Conservation (phyloP, 257 asterid species). For the Solanum etuberosum region DNA sequence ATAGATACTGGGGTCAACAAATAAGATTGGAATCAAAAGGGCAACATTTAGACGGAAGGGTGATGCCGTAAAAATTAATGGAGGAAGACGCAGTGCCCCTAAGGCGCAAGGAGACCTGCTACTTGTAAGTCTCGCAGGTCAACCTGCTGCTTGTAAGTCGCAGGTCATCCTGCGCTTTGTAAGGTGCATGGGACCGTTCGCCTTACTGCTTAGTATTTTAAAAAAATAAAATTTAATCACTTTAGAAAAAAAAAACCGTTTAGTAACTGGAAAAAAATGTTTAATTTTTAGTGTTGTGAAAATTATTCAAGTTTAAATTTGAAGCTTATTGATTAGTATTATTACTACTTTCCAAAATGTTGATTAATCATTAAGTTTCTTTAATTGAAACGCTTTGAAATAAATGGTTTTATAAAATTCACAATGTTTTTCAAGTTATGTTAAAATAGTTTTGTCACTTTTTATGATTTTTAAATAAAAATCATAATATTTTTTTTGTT, state of each 20-base stretch:
- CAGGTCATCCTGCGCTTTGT: background rate
- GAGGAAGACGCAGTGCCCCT: no score
- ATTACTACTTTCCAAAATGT: no score
- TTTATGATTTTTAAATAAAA: no score
- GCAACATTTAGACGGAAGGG: no score
- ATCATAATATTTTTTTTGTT: no score
- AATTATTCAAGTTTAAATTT: background rate
- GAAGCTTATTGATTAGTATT: background rate
- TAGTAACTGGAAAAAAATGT: background rate
- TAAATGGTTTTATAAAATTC: background rate
- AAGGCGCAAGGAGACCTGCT: no score
- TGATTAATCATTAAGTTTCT: background rate
- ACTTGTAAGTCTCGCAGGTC: no score
- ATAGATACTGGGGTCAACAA: no score
- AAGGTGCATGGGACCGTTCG: rapidly evolving
- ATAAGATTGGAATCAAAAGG: no score
- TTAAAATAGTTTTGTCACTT: background rate
- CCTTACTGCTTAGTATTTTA: background rate
- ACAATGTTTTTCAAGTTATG: background rate
- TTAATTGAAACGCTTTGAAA: background rate
- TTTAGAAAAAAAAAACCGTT: no score
- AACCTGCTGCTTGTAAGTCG: no score
- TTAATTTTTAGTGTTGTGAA: background rate
- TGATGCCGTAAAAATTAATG: no score
- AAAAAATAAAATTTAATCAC: background rate